Evolutionary conservation across 2,329 filamentous ascomycete species (phyloP), one percentile per base, ranked within the genome.

Genomic region (Xylariales sp.): DNA sequence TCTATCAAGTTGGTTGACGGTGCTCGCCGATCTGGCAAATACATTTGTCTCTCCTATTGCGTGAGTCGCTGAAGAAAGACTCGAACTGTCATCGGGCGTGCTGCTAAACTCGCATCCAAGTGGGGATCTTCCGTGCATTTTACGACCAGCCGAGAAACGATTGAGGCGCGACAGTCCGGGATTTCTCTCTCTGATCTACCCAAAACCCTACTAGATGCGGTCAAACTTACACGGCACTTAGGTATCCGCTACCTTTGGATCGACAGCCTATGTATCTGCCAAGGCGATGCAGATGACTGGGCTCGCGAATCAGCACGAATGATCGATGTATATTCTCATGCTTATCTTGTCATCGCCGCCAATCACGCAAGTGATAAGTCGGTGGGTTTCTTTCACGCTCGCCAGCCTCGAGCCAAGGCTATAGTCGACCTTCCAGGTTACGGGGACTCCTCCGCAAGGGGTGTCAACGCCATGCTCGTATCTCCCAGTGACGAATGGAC

Each of bases 221-320:
- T 34, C 14, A 34, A 4, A n/a, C 21, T 32, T 7, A 19, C 29
- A 6, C 19, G 14, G 1, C 21, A 25, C 19, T n/a, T 41, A 1
- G 40, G 40, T 12, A 18, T 42, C 0, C 21, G 18, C 14, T 49
- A 46, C 33, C 38, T 49, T 9, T 46, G 45, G 49, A 45, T 49
- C n/a, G 45, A 51, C 25, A 37, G 33, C 11, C 38, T 49, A 3
- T 49, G 49, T 18, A 49, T 51, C 18, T 36, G 46, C 27, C 45
- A 49, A 18, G 40, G 48, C 22, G 42, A 43, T 4, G n/a, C 15
- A 6, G 24, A 44, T 10, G 49, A 51, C 15, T 49, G 45, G 49
- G 40, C 36, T 3, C 16, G n/a, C 22, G 46, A 51, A 29, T 44
- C 45, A 14, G 38, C 40, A 2, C 39, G 45, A 22, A 51, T 49